Base-by-base conservation (phyloP, 73 alveolate genomes). In the Loxodes magnus region DNA sequence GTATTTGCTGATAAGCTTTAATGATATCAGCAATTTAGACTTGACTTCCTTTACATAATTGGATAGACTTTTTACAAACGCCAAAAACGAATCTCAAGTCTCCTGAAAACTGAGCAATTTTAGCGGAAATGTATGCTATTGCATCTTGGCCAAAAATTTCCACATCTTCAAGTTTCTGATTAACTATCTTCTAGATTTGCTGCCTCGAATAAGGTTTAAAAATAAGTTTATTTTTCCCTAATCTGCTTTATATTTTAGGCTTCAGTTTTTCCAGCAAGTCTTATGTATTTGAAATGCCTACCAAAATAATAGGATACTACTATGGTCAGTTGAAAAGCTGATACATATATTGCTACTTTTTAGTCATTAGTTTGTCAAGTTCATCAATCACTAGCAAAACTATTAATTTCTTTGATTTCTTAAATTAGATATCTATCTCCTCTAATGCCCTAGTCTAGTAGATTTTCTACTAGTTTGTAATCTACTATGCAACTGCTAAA, bases 281-380 rank as follows among this genome's bases (percentile, higher is more conserved):
- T 90, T 88, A 84, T n/a, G 98, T 92, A 38, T 92, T 92, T 2
- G 98, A 94, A 48, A 92, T 92, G 22, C 93, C 59, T 21, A 87
- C 67, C 12, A 87, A 77, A 5, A 85, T 76, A 56, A 35, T 80
- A 60, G 2, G 98, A 90, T 17, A 67, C 49, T 21, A 49, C 61
- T 39, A 69, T 65, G 48, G 82, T 75, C 98, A 90, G 53, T 90
- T 93, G 54, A 90, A 74, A 10, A 90, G 57, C 42, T 90, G 86
- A 67, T 90, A 90, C 28, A 90, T 75, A 27, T 83, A 67, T 24
- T 77, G 71, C 57, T 90, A 79, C 37, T 76, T 71, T 34, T 77
- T 71, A 30, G 93, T 90, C 15, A 82, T 70, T 34, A 90, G 74
- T 21, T 87, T 87, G 67, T 90, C 98, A 33, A 89, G 74, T 61